Evolutionary conservation across 2,329 filamentous ascomycete genomes (phyloP).

Genomic region (Cadophora gregata): DNA sequence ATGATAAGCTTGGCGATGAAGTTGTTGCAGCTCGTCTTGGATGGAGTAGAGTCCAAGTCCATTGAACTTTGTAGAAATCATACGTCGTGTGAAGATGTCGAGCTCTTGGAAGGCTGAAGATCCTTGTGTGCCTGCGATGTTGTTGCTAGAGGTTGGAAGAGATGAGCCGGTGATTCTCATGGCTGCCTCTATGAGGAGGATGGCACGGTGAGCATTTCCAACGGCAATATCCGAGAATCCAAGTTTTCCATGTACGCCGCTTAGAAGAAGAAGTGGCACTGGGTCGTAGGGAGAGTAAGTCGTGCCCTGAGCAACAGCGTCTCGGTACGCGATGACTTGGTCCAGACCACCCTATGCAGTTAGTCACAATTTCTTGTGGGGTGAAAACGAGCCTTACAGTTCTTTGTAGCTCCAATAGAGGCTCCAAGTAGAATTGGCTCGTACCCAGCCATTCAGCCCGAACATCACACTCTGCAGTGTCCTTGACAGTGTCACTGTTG

Average conservation of each 20-base stretch:
- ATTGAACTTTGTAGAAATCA: background rate
- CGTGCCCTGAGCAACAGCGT: background rate
- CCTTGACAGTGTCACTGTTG: background rate
- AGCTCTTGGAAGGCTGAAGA: slow-evolving; percentile 14
- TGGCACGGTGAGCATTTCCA: slow-evolving; percentile 30
- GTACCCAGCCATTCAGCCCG: slow-evolving; percentile 38
- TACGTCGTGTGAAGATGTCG: background rate
- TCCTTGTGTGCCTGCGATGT: background rate
- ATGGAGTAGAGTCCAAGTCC: slow-evolving; percentile 9
- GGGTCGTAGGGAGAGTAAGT: slow-evolving; percentile 33
- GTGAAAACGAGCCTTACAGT: slow-evolving; percentile 20
- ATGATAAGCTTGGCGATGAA: slow-evolving; percentile 27
- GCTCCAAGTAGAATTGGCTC: slow-evolving; percentile 24
- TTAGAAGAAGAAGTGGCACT: slow-evolving; percentile 27
- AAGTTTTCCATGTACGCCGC: slow-evolving; percentile 26
- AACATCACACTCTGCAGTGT: background rate
- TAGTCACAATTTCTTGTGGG: background rate
- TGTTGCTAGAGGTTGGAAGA: background rate
- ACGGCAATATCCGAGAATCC: slow-evolving; percentile 38
- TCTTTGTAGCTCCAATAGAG: slow-evolving; percentile 24
- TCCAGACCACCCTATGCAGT: slow-evolving; percentile 6
- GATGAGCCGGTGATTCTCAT: slow-evolving; percentile 9
- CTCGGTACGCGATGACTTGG: slow-evolving; percentile 8
- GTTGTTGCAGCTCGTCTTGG: slow-evolving; percentile 28
- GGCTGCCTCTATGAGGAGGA: slow-evolving; percentile 35